Evolutionary conservation across 1,284 basidiomycete genomes (phyloP).

Genomic region (Microstroma glucosiphilum): DNA sequence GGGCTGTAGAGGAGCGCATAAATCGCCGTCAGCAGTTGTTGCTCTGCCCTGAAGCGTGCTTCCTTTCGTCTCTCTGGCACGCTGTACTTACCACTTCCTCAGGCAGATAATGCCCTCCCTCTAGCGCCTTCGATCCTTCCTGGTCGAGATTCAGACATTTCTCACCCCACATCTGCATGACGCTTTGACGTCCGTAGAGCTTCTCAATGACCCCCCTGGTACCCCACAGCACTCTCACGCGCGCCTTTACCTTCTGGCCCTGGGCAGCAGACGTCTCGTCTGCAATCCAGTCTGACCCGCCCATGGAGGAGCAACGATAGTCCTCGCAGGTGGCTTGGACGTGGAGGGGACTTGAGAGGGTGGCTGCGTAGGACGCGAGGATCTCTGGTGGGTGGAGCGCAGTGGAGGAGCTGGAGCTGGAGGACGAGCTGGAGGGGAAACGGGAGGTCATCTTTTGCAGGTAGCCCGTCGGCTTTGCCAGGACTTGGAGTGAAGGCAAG

Average conservation of each 20-base stretch:
- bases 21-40: too few species aligned
- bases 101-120: conserved; percentile 52
- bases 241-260: conserved; percentile 39
- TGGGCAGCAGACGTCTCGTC: conserved; percentile 40
- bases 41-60: too few species aligned
- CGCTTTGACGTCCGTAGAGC: conserved; percentile 25
- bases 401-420: neutral
- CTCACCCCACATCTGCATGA: conserved; percentile 45
- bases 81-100: conserved; percentile 31
- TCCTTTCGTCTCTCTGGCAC: conserved; percentile 17
- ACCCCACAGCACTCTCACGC: conserved; percentile 49
- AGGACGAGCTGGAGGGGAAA: neutral
- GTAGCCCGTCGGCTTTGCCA: neutral
- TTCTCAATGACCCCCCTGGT: conserved; percentile 47
- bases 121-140: conserved; percentile 20
- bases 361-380: conserved; percentile 20
- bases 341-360: conserved; percentile 19
- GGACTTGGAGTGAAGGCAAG: neutral
- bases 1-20: too few species aligned
- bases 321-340: conserved; percentile 49
- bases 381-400: conserved; percentile 10
- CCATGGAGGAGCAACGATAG: conserved; percentile 51
- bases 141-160: conserved; percentile 37
- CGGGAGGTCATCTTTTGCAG: conserved; percentile 6
- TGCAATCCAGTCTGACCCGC: conserved; percentile 48